Evolutionary conservation across 306 rosid genomes (phyloP).

Genomic region (Ochetophila trinervis): DNA sequence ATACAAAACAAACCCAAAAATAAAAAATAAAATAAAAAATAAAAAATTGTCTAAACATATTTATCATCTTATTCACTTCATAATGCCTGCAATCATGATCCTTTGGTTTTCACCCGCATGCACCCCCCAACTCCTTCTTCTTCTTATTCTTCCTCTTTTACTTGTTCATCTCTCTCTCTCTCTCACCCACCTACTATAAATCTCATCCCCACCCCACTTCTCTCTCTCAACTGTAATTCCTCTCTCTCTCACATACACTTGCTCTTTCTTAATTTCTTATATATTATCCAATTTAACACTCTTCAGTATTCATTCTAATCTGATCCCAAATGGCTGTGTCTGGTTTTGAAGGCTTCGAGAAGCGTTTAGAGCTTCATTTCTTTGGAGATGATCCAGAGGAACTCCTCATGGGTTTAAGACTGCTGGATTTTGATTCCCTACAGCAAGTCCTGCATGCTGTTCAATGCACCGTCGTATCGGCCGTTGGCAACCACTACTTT

Average conservation of each 20-base stretch:
- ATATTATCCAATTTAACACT: not conserved
- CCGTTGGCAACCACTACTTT: conserved; percentile 74
- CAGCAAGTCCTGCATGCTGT: conserved; percentile 66
- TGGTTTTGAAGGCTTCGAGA: conserved; percentile 94
- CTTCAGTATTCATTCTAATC: too few species aligned
- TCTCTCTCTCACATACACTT: not conserved
- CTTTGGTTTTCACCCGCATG: conserved; percentile 99
- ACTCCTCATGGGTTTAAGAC: conserved; percentile 37
- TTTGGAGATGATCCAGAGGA: conserved; percentile 61
- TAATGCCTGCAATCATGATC: conserved; percentile 90
- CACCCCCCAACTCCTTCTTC: conserved; percentile 40
- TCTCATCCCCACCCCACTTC: conserved; percentile 45
- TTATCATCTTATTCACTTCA: conserved; percentile 65
- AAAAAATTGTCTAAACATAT: conserved; percentile 1
- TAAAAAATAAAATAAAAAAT: not conserved
- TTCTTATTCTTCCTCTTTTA: conserved; percentile 13
- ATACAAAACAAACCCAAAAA: not conserved
- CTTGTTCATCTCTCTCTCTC: conserved; percentile 12
- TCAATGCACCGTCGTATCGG: conserved; percentile 91
- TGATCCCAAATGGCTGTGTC: conserved; percentile 80
- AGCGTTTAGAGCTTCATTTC: conserved; percentile 91
- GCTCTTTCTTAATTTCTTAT: too few species aligned
- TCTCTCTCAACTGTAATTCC: conserved; percentile 38
- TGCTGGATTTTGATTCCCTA: conserved; percentile 54
- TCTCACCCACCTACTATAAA: conserved; percentile 82